Evolutionary conservation across 257 asterid genomes (phyloP), one percentile per base, ranked within the genome.

Genomic region (Nicotiana tomentosiformis): DNA sequence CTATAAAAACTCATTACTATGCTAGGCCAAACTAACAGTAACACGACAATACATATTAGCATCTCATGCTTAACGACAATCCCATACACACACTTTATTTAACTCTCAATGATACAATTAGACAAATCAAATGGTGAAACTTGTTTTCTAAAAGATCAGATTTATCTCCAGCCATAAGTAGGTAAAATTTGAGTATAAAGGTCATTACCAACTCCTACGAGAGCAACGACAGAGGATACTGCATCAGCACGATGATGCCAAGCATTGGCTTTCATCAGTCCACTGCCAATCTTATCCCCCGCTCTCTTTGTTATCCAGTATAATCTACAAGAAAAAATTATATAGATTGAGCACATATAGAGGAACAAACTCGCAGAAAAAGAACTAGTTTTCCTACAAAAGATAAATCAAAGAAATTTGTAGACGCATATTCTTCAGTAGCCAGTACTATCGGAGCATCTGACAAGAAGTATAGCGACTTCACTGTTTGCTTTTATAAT

Each of bases 241-340:
- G 99, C 97, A 92, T 94, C 99, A 1, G 98, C 93, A 20, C 98
- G 98, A 69, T 96, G 98, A 89, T 96, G 99, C 98, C 98, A 96
- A 76, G 99, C 99, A 86, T 96, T 96, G 79, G 98, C 98, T 91
- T 91, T 94, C 98, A 94, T 93, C 84, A 94, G 97, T 68, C 97
- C 98, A 85, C 99, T 96, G 86, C 98, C 98, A n/a, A 90, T 88
- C 89, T 85, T 92, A 85, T 96, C 98, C 60, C 98, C 99, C 43
- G 92, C 97, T 84, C 88, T 91, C 90, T 91, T 94, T 66, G 99
- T 94, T 79, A 92, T 89, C 97, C 98, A 91, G 80, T 90, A 96
- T 78, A 93, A 88, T 89, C 98, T 96, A 82, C 53, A 62, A 26
- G 46, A 33, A 33, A 51, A 66, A 77, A 82, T 15, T 4, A 66